These are phyloP conservation scores for Citrullus mucosospermus DNA, from an alignment of 306 rosid genomes.

Conservation along the genomic window DNA sequence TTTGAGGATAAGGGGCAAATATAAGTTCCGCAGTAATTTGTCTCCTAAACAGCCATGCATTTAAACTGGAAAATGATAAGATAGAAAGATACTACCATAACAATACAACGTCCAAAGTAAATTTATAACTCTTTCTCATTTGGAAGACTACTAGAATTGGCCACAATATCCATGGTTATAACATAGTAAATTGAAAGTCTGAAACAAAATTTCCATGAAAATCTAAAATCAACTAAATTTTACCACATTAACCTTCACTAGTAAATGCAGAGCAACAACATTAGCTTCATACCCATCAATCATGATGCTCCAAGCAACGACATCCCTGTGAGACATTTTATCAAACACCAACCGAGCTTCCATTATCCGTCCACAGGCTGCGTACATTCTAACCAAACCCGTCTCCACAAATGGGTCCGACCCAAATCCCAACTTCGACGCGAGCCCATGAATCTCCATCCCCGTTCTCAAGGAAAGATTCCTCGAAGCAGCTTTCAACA, in stretches of 20 bases:
- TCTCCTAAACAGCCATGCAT: not conserved
- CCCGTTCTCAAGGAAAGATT: slow-evolving; percentile 33
- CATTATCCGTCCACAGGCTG: slow-evolving; percentile 37
- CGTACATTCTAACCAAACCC: slow-evolving; percentile 53
- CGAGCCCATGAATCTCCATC: slow-evolving; percentile 61
- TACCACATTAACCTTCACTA: not conserved
- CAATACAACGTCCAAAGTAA: too few species aligned
- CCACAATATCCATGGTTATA: too few species aligned
- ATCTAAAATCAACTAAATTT: not conserved
- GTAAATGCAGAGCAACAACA: not conserved
- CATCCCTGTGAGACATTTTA: slow-evolving; percentile 62
- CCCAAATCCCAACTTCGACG: slow-evolving; percentile 47
- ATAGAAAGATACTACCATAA: not conserved
- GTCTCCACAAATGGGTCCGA: slow-evolving; percentile 68
- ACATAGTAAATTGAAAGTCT: too few species aligned
- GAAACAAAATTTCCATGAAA: not conserved
- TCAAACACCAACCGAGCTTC: slow-evolving; percentile 73
- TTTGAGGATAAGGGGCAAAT: not conserved
- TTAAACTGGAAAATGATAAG: not conserved
- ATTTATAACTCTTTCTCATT: too few species aligned
- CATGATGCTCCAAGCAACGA: slow-evolving; percentile 72
- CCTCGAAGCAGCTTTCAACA: slow-evolving; percentile 50
- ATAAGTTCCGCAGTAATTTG: not conserved
- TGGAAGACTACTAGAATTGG: too few species aligned
- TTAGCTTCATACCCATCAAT: slow-evolving; percentile 44